Base-by-base conservation (phyloP, 352 stramenopile species). In the Globisporangium spiculum region DNA sequence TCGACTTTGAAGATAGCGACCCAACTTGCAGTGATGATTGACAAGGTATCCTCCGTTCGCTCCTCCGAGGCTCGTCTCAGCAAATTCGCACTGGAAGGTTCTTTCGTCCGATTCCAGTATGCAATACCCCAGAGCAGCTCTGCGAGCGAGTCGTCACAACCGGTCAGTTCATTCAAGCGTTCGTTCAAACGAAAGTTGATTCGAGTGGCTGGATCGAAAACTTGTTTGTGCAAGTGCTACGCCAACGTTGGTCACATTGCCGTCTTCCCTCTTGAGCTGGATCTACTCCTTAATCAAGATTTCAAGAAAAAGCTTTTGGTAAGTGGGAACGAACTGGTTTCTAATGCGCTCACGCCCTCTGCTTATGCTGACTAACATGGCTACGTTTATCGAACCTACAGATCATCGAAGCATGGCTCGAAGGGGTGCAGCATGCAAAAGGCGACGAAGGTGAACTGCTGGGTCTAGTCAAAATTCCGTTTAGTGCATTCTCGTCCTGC, bases 381-480 rank as follows among this genome's bases (percentile, higher is more conserved):
- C 44, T 52, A 6, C 44, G 44, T 52, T 22, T 24, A n/a, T 52
- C 18, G 18, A 52, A 52, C 18, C 44, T 52, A n/a, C 50, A 86
- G 79, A 81, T 86, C 16, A 20, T 84, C 5, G 79, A 86, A 73
- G 57, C 75, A 0, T 86, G 79, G 79, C 18, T 75, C 20, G 38
- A 82, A 30, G 36, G 10, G 12, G 30, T 63, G 4, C 16, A 77
- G 26, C 44, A n/a, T 1, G 18, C 34, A 18, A 65, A 61, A 4
- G 34, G 60, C 8, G 27, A 57, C 1, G 66, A 81, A 1, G 59
- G 44, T 10, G 71, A 44, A 16, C 70, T 86, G 26, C 38, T 84
- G 27, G 79, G 79, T 5, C 54, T 86, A 41, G 66, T 69, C 4
- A 86, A 83, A 54, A 22, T 84, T 10, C 66, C 70, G 1, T 64